phyloP scores from a whole-genome alignment of 495 filamentous ascomycete species.

The Emericellopsis terricola region DNA sequence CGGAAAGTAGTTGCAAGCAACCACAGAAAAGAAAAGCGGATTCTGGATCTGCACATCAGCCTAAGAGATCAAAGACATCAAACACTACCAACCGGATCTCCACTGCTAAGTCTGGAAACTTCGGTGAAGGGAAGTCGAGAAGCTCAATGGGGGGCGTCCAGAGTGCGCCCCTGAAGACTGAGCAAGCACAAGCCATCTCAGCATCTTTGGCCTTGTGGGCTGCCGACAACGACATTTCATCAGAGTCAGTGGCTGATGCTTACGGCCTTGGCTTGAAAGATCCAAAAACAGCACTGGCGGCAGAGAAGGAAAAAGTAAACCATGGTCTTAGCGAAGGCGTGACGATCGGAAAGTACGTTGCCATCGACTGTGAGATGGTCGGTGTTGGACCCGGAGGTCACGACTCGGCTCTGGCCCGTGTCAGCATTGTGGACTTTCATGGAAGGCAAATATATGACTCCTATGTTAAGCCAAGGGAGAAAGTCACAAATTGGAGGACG shows the following conservation, averaged over 20 bases:
- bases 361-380: constrained; percentile 97
- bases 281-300: constrained; percentile 8
- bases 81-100: not conserved
- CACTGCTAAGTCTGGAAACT: not conserved
- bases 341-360: constrained; percentile 69
- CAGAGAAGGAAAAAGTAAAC: constrained; percentile 18
- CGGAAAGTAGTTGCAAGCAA: constrained; percentile 27
- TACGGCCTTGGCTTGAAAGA: constrained; percentile 27
- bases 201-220: constrained; percentile 27
- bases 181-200: constrained; percentile 10
- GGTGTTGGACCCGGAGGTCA: constrained; percentile 61
- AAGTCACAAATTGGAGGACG: constrained; percentile 79
- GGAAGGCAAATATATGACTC: constrained; percentile 81
- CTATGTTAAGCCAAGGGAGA: constrained; percentile 60
- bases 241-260: constrained; percentile 40
- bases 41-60: constrained; percentile 6
- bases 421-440: constrained; percentile 83
- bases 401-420: constrained; percentile 55
- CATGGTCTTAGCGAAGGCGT: constrained; percentile 25
- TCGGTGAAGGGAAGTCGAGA: constrained; percentile 4
- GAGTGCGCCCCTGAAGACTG: constrained; percentile 10
- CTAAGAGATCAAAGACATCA: not conserved
- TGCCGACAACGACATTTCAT: constrained; percentile 40
- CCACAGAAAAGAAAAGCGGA: constrained; percentile 14
- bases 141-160: constrained; percentile 5